Evolutionary conservation across 306 rosid species (phyloP), one percentile per base, ranked within the genome.

Genomic region (Cicer pinnatifidum): DNA sequence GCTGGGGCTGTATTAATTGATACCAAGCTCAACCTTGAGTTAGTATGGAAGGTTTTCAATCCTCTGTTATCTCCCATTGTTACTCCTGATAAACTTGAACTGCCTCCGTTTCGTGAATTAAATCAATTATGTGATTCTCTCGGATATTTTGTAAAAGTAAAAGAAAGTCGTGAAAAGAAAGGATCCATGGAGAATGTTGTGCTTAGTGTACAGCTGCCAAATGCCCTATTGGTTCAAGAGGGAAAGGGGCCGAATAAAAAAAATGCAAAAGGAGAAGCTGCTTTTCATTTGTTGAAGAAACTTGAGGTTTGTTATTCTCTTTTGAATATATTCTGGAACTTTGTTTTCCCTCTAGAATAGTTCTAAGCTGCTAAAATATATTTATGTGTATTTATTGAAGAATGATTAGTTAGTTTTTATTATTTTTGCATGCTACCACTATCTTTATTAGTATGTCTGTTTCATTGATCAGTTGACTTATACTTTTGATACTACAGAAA

Each of bases 51-150:
- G 60, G 78, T 90, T 86, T 89, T 82, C 78, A 69, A 87, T 75
- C 96, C 99, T 61, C 67, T 94, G 15, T 80, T 94, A 67, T 89
- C 96, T 73, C 99, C 99, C 43, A 83, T 94, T 76, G 97, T 87
- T 82, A 94, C 99, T 23, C 99, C 99, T 60, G 99, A 94, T 69
- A 90, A 90, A 69, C 97, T 94, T 48, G 93, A 90, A 70, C 87
- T 94, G 80, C 91, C 91, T 35, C 93, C 96, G 9, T 44, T 78
- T 44, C 91, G 97, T 8, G 92, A 87, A 73, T 57, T 94, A 79
- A 86, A 40, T 44, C 89, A 90, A 79, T 57, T 91, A 71, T 94
- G 96, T 16, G 90, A 82, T 77, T 88, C 89, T 8, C 89, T 84
- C 0, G 97, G 99, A 67, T 91, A 90, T 76, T 87, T 82, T 64